These are phyloP conservation scores for Trichosporon sp. DNA, from an alignment of 1,284 basidiomycete species.

Conservation along the genomic window DNA sequence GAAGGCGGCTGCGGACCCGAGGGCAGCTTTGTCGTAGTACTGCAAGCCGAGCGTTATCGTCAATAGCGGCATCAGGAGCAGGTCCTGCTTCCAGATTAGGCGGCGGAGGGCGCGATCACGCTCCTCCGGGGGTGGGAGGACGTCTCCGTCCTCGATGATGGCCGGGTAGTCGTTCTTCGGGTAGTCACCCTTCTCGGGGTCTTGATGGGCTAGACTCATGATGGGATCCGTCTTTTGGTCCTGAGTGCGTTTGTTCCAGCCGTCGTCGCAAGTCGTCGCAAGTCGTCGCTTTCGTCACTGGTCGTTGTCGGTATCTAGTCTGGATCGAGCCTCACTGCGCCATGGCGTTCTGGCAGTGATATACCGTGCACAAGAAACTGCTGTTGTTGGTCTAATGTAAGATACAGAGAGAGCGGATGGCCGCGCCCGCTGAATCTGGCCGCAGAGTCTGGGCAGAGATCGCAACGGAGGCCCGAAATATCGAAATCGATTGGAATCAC, in stretches of 20 bases:
- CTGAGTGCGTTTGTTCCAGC: no score
- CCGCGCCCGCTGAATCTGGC: neutral
- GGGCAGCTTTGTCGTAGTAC: conserved; percentile 52
- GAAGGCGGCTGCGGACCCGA: conserved; percentile 52
- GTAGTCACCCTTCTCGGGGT: neutral
- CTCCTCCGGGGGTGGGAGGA: no score
- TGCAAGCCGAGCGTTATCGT: conserved; percentile 51
- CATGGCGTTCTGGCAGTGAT: neutral
- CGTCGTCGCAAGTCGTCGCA: no score
- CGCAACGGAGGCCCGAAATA: neutral
- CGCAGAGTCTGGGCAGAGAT: neutral
- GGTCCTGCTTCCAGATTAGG: conserved; percentile 40
- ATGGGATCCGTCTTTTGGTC: neutral
- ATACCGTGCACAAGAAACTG: neutral
- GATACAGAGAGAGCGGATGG: neutral
- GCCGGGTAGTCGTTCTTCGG: neutral
- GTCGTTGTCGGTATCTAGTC: no score
- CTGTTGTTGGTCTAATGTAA: neutral
- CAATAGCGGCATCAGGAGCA: conserved; percentile 48
- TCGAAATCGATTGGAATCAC: neutral
- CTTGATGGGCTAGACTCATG: neutral
- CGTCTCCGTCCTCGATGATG: neutral
- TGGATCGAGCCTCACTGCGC: neutral
- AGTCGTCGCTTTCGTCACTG: no score
- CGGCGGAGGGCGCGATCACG: conserved; percentile 5